Conservation (phyloP, 768 basidiomycete species). For the Rhizopogon vesiculosus region DNA sequence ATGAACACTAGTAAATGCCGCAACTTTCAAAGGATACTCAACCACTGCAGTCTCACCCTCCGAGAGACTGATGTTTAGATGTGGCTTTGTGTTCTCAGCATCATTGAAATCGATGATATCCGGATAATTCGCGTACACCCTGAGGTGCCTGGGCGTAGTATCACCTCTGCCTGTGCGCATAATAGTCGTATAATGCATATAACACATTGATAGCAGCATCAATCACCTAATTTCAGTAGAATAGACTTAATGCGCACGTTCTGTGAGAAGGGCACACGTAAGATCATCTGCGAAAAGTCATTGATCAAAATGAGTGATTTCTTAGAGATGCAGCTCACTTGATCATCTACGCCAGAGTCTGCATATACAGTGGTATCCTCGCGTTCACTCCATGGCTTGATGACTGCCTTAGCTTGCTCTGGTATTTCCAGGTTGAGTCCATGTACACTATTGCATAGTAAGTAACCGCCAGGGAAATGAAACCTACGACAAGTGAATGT, state of each 20-base stretch:
- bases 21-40: slow-evolving; percentile 73
- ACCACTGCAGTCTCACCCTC: slow-evolving; percentile 64
- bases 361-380: slow-evolving; percentile 49
- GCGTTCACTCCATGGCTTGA: slow-evolving; percentile 80
- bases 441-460: slow-evolving; percentile 50
- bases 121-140: slow-evolving; percentile 68
- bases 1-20: slow-evolving; percentile 72
- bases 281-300: slow-evolving; percentile 51
- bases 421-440: slow-evolving; percentile 79
- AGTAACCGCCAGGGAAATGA: neutral
- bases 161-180: slow-evolving; percentile 64
- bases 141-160: slow-evolving; percentile 61
- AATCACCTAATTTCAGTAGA: slow-evolving; percentile 69
- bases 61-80: slow-evolving; percentile 63
- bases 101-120: slow-evolving; percentile 77
- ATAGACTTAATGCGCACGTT: slow-evolving; percentile 74
- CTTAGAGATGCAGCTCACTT: slow-evolving; percentile 40
- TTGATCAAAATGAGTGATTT: neutral
- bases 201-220: neutral
- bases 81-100: slow-evolving; percentile 62
- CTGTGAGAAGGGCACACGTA: slow-evolving; percentile 78
- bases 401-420: slow-evolving; percentile 69
- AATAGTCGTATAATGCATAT: neutral
- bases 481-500: neutral
- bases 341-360: slow-evolving; percentile 80